Evolutionary conservation across 2,329 filamentous ascomycete genomes (phyloP).

Genomic region (Penicillium psychrosexuale): DNA sequence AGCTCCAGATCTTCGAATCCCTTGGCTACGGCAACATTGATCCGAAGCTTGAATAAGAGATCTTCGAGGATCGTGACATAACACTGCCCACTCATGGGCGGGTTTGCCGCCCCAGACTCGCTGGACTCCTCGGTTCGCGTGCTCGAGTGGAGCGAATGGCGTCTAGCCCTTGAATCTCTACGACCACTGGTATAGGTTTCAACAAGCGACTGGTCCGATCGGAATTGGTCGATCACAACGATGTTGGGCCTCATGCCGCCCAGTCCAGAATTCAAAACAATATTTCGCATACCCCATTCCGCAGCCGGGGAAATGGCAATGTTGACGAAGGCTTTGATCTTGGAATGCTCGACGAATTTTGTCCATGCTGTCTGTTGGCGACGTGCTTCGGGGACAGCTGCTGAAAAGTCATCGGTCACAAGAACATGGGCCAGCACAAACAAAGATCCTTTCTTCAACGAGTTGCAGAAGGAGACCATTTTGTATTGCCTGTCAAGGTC

Average conservation of each 20-base stretch:
- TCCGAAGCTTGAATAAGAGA: conserved; percentile 69
- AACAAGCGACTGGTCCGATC: conserved; percentile 57
- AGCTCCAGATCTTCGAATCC: conserved; percentile 75
- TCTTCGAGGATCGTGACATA: conserved; percentile 85
- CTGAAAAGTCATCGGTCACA: conserved; percentile 75
- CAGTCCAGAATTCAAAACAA: conserved; percentile 75
- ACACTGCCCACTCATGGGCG: conserved; percentile 65
- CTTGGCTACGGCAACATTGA: conserved; percentile 81
- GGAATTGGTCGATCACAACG: conserved; percentile 73
- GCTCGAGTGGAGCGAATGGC: conserved; percentile 11
- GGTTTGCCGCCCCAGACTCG: conserved; percentile 65
- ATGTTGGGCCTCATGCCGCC: conserved; percentile 90
- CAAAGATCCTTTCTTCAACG: conserved; percentile 79
- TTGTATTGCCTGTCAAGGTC: conserved; percentile 77
- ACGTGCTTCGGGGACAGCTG: conserved; percentile 75
- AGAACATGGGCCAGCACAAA: conserved; percentile 88
- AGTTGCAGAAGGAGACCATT: conserved; percentile 87
- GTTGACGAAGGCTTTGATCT: conserved; percentile 86
- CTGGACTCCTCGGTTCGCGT: conserved; percentile 41
- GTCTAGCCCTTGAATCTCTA: conserved; percentile 23
- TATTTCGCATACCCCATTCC: conserved; percentile 80
- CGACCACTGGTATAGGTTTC: conserved; percentile 51
- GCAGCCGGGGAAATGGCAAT: conserved; percentile 77
- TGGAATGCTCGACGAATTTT: conserved; percentile 80
- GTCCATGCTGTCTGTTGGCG: conserved; percentile 79